phyloP scores from a whole-genome alignment of 2,329 filamentous ascomycete genomes.

The Fusarium sp. region DNA sequence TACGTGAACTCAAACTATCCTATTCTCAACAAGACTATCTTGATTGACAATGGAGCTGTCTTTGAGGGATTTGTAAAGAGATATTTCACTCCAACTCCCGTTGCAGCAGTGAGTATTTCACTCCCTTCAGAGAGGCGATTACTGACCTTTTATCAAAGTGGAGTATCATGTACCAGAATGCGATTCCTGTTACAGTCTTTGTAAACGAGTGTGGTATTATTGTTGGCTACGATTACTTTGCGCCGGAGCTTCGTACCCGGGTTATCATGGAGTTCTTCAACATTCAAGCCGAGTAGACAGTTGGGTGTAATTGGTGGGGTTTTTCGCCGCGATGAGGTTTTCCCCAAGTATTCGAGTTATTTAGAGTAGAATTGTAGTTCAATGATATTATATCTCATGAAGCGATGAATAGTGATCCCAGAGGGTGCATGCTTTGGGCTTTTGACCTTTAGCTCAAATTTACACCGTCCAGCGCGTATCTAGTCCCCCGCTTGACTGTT shows the following conservation, averaged over 20 bases:
- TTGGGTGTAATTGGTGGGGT: neutral
- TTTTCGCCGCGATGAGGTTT: neutral
- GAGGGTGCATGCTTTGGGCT: too few species aligned
- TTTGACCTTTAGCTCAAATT: too few species aligned
- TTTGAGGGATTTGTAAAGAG: constrained; percentile 39
- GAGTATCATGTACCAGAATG: constrained; percentile 50
- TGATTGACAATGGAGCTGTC: constrained; percentile 40
- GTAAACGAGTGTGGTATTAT: constrained; percentile 47
- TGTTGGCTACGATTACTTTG: constrained; percentile 52
- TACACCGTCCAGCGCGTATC: too few species aligned
- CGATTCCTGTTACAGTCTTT: constrained; percentile 49
- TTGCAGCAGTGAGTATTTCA: constrained; percentile 39
- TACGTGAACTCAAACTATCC: constrained; percentile 53
- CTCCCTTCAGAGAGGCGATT: fast-evolving
- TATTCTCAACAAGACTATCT: constrained; percentile 44
- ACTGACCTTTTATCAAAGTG: constrained; percentile 39
- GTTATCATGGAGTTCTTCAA: constrained; percentile 47
- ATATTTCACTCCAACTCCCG: constrained; percentile 22
- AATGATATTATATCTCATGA: too few species aligned
- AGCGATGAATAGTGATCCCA: too few species aligned
- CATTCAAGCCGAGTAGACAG: constrained; percentile 16
- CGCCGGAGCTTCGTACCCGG: constrained; percentile 40
- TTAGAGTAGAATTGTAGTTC: neutral
- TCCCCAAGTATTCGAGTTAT: neutral
- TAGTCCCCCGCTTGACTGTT: fast-evolving